These are phyloP conservation scores for Pholiota molesta DNA, from an alignment of 768 basidiomycete genomes.

Conservation along the genomic window DNA sequence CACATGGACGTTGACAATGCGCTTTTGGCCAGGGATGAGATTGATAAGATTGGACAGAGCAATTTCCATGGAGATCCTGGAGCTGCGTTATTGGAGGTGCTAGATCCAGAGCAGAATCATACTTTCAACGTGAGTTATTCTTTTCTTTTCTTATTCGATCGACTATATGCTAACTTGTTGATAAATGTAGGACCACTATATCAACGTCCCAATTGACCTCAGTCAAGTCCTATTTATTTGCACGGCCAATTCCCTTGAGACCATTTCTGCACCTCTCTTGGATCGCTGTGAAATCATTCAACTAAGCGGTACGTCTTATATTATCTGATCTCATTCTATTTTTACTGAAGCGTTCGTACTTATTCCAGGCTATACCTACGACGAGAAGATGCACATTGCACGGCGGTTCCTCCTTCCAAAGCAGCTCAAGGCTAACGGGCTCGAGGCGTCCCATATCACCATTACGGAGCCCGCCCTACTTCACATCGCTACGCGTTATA, in stretches of 20 bases:
- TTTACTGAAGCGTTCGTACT: neutral
- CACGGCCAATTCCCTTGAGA: conserved; percentile 88
- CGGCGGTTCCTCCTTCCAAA: conserved; percentile 87
- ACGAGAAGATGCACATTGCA: conserved; percentile 92
- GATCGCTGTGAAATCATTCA: conserved; percentile 92
- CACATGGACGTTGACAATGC: conserved; percentile 1
- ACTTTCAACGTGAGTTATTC: conserved; percentile 63
- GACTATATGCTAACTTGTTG: conserved; percentile 5
- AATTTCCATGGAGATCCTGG: conserved; percentile 93
- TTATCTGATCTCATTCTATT: neutral
- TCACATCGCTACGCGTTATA: conserved; percentile 78
- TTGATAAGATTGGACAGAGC: conserved; percentile 87
- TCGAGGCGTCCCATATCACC: conserved; percentile 59
- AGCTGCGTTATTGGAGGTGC: conserved; percentile 87
- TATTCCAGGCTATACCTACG: conserved; percentile 73
- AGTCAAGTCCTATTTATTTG: conserved; percentile 91
- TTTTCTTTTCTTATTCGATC: neutral
- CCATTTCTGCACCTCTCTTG: conserved; percentile 83
- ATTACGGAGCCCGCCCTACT: conserved; percentile 73
- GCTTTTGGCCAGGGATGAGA: conserved; percentile 64
- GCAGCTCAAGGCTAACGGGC: conserved; percentile 79
- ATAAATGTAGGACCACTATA: conserved; percentile 76
- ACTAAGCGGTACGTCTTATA: conserved; percentile 56
- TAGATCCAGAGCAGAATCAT: conserved; percentile 94
- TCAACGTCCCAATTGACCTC: conserved; percentile 87